Conservation (phyloP, 2,329 filamentous ascomycete genomes). For the Biscogniauxia sp. region DNA sequence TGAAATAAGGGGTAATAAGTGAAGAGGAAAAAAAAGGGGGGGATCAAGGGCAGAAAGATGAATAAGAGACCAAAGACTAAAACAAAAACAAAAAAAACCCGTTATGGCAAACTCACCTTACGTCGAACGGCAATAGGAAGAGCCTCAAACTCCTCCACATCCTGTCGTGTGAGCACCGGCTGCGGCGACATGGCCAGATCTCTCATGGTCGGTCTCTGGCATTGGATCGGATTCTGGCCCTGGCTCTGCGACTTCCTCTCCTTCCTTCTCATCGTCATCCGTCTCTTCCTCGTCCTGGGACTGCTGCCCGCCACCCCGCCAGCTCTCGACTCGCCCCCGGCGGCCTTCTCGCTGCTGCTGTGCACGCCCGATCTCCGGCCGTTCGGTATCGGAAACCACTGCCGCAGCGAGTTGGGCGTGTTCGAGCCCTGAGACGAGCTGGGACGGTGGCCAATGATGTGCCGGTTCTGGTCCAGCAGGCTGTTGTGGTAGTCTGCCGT, state of each 20-base stretch:
- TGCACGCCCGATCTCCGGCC: conserved; percentile 8
- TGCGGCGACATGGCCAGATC: conserved; percentile 12
- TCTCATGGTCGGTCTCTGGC: neutral
- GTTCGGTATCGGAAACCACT: conserved; percentile 20
- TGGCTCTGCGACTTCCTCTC: conserved; percentile 13
- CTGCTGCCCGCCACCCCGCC: neutral
- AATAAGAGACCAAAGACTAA: neutral
- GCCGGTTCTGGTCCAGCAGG: conserved; percentile 13
- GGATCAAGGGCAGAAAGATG: neutral
- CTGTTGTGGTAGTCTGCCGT: conserved; percentile 28
- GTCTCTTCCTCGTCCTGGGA: conserved; percentile 9
- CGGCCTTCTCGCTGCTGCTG: neutral
- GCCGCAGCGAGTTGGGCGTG: conserved; percentile 15
- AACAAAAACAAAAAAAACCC: conserved; percentile 6
- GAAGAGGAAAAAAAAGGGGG: neutral
- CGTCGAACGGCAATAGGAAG: conserved; percentile 48
- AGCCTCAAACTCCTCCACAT: conserved; percentile 47
- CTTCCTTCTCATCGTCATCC: conserved; percentile 1
- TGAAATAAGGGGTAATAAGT: neutral
- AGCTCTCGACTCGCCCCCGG: neutral
- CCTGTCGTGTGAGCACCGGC: conserved; percentile 35
- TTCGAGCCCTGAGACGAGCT: conserved; percentile 2
- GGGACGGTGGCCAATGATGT: conserved; percentile 4
- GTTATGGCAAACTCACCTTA: conserved; percentile 39
- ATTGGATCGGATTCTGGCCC: neutral